Evolutionary conservation across 2,329 filamentous ascomycete species (phyloP).

Genomic region (Hymenoscyphus infarciens): DNA sequence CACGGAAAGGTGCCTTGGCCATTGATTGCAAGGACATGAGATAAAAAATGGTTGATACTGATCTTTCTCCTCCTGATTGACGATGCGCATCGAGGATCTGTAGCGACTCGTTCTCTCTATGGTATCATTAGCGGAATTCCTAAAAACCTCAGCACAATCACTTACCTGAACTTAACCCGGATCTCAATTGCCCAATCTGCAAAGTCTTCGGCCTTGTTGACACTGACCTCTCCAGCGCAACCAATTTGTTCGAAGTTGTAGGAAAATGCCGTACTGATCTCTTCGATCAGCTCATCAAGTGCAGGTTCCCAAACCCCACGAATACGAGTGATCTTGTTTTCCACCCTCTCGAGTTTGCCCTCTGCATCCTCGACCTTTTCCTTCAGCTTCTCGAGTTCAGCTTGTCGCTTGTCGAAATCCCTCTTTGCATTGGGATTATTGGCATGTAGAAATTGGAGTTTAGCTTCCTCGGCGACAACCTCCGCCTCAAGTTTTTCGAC

Average conservation of each 20-base stretch:
- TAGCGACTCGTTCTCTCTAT: slow-evolving; percentile 73
- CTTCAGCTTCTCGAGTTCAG: slow-evolving; percentile 64
- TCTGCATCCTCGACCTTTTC: slow-evolving; percentile 55
- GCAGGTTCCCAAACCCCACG: slow-evolving; percentile 77
- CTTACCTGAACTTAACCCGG: slow-evolving; percentile 87
- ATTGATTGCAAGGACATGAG: slow-evolving; percentile 96
- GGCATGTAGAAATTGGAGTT: slow-evolving; percentile 75
- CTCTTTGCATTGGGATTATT: slow-evolving; percentile 71
- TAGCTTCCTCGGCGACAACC: slow-evolving; percentile 69
- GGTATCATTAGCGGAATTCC: slow-evolving; percentile 15
- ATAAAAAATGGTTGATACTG: slow-evolving; percentile 97
- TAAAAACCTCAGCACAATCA: slow-evolving; percentile 18
- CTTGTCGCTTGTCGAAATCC: slow-evolving; percentile 71
- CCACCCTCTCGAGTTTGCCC: slow-evolving; percentile 52
- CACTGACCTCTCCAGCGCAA: slow-evolving; percentile 83
- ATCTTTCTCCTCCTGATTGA: slow-evolving; percentile 92
- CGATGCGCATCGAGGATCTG: slow-evolving; percentile 86
- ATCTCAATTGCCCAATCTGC: slow-evolving; percentile 93
- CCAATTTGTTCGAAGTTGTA: slow-evolving; percentile 93
- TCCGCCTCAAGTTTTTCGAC: slow-evolving; percentile 66
- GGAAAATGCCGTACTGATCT: slow-evolving; percentile 87
- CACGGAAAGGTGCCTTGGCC: slow-evolving; percentile 90
- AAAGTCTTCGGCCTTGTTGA: slow-evolving; percentile 91
- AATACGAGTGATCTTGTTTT: slow-evolving; percentile 59
- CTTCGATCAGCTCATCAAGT: slow-evolving; percentile 71